Evolutionary conservation across 2,329 filamentous ascomycete genomes (phyloP).

Genomic region (Gaeumannomyces sp.): DNA sequence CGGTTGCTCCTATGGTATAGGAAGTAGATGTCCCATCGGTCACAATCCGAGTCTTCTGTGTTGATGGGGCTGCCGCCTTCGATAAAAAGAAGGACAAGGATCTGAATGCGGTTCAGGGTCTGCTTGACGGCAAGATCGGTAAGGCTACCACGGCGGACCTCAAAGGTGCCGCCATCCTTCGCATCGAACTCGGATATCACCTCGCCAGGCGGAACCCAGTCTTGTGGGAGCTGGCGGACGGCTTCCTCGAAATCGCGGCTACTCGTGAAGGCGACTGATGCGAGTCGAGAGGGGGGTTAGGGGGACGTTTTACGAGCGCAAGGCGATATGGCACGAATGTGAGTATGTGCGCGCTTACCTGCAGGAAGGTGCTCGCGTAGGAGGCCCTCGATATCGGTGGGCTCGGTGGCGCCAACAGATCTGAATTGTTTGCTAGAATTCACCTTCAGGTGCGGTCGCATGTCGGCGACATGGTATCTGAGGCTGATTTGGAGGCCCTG

Average conservation of each 20-base stretch:
- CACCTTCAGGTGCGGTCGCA: slow-evolving; percentile 70
- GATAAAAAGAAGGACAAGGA: slow-evolving; percentile 80
- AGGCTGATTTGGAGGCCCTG: slow-evolving; percentile 71
- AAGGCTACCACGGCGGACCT: slow-evolving; percentile 78
- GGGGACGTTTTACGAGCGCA: slow-evolving; percentile 10
- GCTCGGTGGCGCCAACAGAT: slow-evolving; percentile 58
- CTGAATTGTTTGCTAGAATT: slow-evolving; percentile 67
- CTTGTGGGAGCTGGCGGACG: slow-evolving; percentile 37
- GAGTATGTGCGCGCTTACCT: slow-evolving; percentile 37
- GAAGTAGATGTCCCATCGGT: slow-evolving; percentile 90
- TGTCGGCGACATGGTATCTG: slow-evolving; percentile 60
- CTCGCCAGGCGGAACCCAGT: slow-evolving; percentile 69
- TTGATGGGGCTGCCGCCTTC: slow-evolving; percentile 79
- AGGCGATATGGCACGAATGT: not conserved
- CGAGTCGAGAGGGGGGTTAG: not conserved
- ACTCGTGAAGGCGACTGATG: slow-evolving; percentile 60
- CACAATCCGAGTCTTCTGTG: slow-evolving; percentile 55
- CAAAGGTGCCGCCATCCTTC: slow-evolving; percentile 57
- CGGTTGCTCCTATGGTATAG: slow-evolving; percentile 50
- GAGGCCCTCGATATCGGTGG: slow-evolving; percentile 61
- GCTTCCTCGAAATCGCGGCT: slow-evolving; percentile 54
- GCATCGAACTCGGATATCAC: slow-evolving; percentile 58
- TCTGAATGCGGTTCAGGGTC: slow-evolving; percentile 73
- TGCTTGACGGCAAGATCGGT: slow-evolving; percentile 62
- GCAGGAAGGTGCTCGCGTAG: slow-evolving; percentile 62